Evolutionary conservation across 441 rosid species (phyloP).

Genomic region (Oxalis stricta): DNA sequence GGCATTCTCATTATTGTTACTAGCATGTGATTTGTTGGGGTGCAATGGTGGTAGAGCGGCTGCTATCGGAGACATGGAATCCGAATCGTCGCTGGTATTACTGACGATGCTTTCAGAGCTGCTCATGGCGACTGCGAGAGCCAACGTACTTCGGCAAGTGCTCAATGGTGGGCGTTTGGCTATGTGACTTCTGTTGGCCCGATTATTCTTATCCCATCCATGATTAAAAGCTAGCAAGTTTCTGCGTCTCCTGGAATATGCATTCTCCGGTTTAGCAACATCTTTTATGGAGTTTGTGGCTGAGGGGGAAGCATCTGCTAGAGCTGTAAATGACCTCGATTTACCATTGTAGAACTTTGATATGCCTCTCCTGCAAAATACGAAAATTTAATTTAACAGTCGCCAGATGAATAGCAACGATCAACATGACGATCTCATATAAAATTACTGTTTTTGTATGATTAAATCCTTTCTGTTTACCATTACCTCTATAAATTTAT

Average conservation of each 20-base stretch:
- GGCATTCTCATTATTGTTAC: constrained; percentile 16
- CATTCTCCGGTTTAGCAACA: constrained; percentile 64
- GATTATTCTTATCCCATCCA: constrained; percentile 45
- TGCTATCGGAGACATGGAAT: constrained; percentile 33
- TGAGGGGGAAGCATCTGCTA: constrained; percentile 32
- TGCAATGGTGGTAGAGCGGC: constrained; percentile 58
- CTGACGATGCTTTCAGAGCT: constrained; percentile 43
- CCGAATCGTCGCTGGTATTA: constrained; percentile 41
- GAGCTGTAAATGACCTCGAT: constrained; percentile 63
- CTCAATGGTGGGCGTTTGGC: constrained; percentile 42
- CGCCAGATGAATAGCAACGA: too few species aligned
- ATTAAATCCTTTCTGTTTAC: too few species aligned
- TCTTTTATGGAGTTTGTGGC: constrained; percentile 40
- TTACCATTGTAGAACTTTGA: constrained; percentile 72
- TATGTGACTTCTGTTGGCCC: constrained; percentile 15
- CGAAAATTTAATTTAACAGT: not conserved
- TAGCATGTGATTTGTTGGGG: constrained; percentile 31
- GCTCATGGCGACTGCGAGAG: constrained; percentile 63
- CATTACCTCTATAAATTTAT: too few species aligned
- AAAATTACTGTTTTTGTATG: too few species aligned
- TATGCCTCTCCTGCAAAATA: constrained; percentile 55
- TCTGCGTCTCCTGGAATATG: constrained; percentile 33
- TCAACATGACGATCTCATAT: too few species aligned
- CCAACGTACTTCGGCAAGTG: constrained; percentile 51
- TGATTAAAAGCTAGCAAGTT: constrained; percentile 47